A percentile compares a stretch with the other conserved stretches of the same genome.
Evolutionary conservation across 257 asterid genomes (phyloP).

Genomic region (Cordia subcordata): DNA sequence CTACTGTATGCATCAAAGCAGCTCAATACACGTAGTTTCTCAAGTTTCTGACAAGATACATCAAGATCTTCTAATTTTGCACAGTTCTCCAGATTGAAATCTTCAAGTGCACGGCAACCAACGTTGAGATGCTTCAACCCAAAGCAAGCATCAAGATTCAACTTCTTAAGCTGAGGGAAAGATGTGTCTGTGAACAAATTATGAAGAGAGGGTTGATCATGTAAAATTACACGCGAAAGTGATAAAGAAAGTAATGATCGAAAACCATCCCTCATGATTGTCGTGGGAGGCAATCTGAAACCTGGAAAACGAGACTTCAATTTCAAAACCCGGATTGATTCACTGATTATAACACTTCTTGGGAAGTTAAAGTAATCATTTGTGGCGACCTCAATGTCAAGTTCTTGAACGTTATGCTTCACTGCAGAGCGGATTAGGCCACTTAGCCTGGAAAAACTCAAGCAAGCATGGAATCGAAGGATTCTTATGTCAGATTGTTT

Average conservation of each 20-base stretch:
- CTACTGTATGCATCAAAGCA: constrained; percentile 46
- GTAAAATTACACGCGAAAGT: constrained; percentile 42
- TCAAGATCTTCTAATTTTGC: constrained; percentile 49
- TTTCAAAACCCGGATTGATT: constrained; percentile 39
- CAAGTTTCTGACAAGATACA: constrained; percentile 33
- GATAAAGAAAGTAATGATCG: constrained; percentile 39
- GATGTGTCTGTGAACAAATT: constrained; percentile 50
- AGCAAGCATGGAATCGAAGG: constrained; percentile 47
- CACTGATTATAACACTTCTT: constrained; percentile 38
- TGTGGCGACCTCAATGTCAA: constrained; percentile 64
- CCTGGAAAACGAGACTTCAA: constrained; percentile 61
- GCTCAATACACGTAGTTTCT: constrained; percentile 34
- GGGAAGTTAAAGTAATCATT: constrained; percentile 70
- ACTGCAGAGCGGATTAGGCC: constrained; percentile 58
- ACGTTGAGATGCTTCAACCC: constrained; percentile 55
- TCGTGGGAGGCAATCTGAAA: constrained; percentile 65
- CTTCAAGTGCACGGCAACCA: constrained; percentile 44
- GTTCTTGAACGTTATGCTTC: constrained; percentile 59
- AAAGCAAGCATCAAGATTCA: constrained; percentile 47
- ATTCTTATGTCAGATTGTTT: constrained; percentile 42
- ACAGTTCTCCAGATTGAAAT: constrained; percentile 49
- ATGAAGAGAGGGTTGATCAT: constrained; percentile 44
- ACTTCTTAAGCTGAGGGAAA: constrained; percentile 60
- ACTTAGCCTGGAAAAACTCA: constrained; percentile 45
- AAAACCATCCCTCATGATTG: constrained; percentile 53